A percentile compares a stretch with the other conserved stretches of the same genome.
Evolutionary conservation across 805 yeast species (phyloP).

Genomic region (Kazachstania bromeliacearum): DNA sequence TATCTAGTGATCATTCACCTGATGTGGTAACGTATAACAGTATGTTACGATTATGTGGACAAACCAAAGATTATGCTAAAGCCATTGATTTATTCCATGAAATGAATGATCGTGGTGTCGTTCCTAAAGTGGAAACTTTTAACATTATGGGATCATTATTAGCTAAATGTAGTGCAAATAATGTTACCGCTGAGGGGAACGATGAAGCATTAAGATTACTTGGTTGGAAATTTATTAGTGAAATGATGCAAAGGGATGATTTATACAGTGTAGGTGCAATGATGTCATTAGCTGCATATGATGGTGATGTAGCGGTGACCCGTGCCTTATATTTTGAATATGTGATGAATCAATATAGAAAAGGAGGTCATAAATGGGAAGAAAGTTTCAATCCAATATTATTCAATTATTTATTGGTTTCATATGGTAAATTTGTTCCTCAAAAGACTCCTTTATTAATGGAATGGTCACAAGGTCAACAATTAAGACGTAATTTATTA

Average conservation of each 20-base stretch:
- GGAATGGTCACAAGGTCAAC: constrained; percentile 37
- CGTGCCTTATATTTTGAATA: constrained; percentile 55
- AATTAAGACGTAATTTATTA: constrained; percentile 39
- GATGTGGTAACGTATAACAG: constrained; percentile 58
- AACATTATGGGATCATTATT: constrained; percentile 18
- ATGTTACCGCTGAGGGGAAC: constrained; percentile 23
- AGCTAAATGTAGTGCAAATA: constrained; percentile 23
- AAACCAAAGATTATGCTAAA: constrained; percentile 54
- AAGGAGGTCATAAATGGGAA: constrained; percentile 14
- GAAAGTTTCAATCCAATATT: constrained; percentile 31
- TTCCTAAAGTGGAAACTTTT: constrained; percentile 16
- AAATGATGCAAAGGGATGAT: constrained; percentile 39
- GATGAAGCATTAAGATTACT: constrained; percentile 19
- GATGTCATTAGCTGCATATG: constrained; percentile 66
- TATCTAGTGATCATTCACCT: constrained; percentile 58
- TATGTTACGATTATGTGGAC: constrained; percentile 57
- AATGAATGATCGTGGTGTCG: constrained; percentile 34
- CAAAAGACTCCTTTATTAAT: constrained; percentile 30
- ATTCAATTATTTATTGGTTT: constrained; percentile 39
- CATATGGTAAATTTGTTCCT: constrained; percentile 37
- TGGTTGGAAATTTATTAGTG: constrained; percentile 75
- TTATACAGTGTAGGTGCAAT: constrained; percentile 39
- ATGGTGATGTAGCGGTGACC: constrained; percentile 66
- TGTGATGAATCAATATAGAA: constrained; percentile 26
- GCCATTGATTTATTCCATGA: constrained; percentile 72